phyloP scores from a whole-genome alignment of 2,329 filamentous ascomycete genomes.

The Bipolaris cookei region DNA sequence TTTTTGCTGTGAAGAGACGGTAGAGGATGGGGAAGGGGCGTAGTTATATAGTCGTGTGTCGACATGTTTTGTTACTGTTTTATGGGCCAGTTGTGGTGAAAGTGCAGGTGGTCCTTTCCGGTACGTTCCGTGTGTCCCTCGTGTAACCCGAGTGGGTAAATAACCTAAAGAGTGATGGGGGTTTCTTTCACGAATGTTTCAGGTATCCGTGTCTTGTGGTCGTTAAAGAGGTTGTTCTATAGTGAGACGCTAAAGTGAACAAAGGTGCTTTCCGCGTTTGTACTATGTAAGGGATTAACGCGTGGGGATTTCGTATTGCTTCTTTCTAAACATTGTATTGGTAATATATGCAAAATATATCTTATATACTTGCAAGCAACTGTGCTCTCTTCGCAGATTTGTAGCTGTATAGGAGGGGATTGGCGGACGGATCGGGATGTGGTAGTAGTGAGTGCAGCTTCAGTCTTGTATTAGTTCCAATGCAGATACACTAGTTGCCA shows the following conservation, averaged over 20 bases:
- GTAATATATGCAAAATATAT: not conserved
- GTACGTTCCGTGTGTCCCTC: not conserved
- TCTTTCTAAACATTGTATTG: not conserved
- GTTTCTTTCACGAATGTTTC: not conserved
- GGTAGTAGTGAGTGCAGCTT: no score
- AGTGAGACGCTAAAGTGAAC: not conserved
- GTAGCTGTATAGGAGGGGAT: no score
- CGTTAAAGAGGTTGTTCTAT: not conserved
- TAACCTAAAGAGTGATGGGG: not conserved
- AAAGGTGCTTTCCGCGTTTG: slow-evolving; percentile 1
- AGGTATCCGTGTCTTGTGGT: not conserved
- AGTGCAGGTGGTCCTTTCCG: not conserved
- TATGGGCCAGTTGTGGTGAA: no score
- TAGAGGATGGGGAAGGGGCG: not conserved
- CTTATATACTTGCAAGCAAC: not conserved
- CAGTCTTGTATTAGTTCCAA: no score
- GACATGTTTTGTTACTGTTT: no score
- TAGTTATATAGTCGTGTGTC: not conserved
- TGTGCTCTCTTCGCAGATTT: not conserved
- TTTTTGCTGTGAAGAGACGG: not conserved
- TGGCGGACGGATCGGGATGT: no score
- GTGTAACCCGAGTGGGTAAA: not conserved
- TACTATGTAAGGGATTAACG: not conserved
- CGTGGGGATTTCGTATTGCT: not conserved
- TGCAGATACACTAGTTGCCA: no score